Evolutionary conservation across 2,329 filamentous ascomycete species (phyloP).

Genomic region (Trichoderma sp.): DNA sequence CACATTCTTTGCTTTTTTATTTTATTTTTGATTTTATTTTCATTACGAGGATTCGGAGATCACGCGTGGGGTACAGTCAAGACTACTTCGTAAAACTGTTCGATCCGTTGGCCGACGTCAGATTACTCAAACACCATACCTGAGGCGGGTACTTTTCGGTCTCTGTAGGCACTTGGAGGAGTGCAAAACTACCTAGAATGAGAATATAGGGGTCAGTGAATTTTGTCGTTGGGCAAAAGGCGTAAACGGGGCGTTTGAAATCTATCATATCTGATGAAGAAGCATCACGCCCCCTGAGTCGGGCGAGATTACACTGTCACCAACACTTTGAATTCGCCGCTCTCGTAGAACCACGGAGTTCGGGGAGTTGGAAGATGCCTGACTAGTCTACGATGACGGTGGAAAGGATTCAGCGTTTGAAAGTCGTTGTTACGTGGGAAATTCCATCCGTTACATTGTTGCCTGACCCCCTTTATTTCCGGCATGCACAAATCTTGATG

Average conservation of each 20-base stretch:
- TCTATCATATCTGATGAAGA: not conserved
- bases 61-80: not conserved
- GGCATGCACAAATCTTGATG: not conserved
- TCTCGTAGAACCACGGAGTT: not conserved
- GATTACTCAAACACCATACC: not conserved
- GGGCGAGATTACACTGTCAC: not conserved
- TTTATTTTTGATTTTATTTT: not conserved
- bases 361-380: not conserved
- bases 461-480: conserved; percentile 1
- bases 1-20: not conserved
- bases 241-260: not conserved
- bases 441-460: not conserved
- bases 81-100: not conserved
- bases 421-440: not conserved
- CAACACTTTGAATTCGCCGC: not conserved
- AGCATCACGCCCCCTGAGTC: not conserved
- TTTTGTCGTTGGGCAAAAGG: not conserved
- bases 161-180: not conserved
- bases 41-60: not conserved
- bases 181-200: not conserved
- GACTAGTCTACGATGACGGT: not conserved
- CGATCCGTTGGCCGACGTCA: not conserved
- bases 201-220: not conserved
- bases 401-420: not conserved
- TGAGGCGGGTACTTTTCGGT: not conserved